phyloP scores from a whole-genome alignment of 2,329 filamentous ascomycete genomes.

The Beauveria asiatica region DNA sequence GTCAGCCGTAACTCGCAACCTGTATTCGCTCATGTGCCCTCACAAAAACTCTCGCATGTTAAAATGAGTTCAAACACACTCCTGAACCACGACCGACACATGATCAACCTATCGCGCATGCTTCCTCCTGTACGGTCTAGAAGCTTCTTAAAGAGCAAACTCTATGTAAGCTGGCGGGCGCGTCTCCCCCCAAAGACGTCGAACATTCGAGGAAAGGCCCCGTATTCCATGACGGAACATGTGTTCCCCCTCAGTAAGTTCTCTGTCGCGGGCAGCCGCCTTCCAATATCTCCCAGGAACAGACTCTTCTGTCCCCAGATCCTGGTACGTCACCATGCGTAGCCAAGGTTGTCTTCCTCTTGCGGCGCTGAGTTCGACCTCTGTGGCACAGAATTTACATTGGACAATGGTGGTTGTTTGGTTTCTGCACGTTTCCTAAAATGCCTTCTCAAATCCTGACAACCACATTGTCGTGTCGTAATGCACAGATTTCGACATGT shows the following conservation, averaged over 20 bases:
- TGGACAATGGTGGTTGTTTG: neutral
- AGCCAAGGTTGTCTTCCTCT: neutral
- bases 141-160: too few relatives aligned
- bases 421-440: neutral
- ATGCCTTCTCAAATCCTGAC: neutral
- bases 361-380: neutral
- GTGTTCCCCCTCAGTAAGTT: neutral
- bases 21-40: too few relatives aligned
- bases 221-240: neutral
- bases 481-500: too few relatives aligned
- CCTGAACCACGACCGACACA: too few relatives aligned
- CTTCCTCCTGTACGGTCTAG: too few relatives aligned
- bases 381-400: neutral
- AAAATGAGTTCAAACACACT: too few relatives aligned
- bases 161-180: too few relatives aligned
- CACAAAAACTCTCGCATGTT: too few relatives aligned
- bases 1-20: too few relatives aligned
- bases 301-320: neutral
- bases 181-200: too few relatives aligned
- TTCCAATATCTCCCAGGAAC: neutral
- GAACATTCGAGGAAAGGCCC: neutral
- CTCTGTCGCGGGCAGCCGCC: neutral
- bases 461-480: too few relatives aligned
- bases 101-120: too few relatives aligned
- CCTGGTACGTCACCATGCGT: neutral